Evolutionary conservation across 768 basidiomycete species (phyloP).

Genomic region (Cystofilobasidium ferigula): DNA sequence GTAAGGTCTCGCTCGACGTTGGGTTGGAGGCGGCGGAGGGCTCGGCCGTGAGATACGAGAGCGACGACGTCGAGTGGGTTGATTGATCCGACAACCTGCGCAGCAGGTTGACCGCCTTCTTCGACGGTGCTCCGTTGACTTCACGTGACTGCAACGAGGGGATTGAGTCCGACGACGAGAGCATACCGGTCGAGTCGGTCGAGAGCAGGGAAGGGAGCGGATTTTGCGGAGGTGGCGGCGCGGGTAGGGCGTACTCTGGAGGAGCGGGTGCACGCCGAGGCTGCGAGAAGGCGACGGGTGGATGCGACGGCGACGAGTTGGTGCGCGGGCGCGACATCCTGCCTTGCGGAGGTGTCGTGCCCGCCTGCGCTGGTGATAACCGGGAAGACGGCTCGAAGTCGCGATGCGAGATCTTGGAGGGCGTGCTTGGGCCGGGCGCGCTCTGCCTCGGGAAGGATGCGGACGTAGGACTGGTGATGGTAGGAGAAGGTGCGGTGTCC

Average conservation of each 20-base stretch:
- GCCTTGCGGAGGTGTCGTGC: neutral
- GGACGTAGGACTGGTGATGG: neutral
- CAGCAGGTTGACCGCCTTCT: neutral
- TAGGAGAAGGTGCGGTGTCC: conserved; percentile 6
- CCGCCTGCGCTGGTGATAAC: neutral
- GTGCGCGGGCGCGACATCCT: neutral
- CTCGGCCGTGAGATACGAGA: conserved; percentile 9
- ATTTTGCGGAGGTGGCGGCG: conserved; percentile 2
- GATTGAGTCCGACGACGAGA: neutral
- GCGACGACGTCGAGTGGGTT: conserved; percentile 8
- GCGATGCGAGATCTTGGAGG: neutral
- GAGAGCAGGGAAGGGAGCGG: conserved; percentile 9
- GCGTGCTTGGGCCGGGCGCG: neutral
- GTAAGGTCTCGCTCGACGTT: neutral
- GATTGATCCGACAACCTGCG: neutral
- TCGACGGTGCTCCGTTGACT: neutral
- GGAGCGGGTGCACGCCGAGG: neutral
- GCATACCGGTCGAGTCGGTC: neutral
- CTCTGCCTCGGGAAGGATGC: neutral
- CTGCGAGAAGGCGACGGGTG: neutral
- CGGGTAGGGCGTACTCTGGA: neutral
- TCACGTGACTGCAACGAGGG: neutral
- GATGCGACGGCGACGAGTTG: neutral
- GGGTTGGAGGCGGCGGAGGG: conserved; percentile 7
- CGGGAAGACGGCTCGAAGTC: neutral